Evolutionary conservation across 2,329 filamentous ascomycete genomes (phyloP), one percentile per base, ranked within the genome.

Genomic region (Scedosporium minutisporum): DNA sequence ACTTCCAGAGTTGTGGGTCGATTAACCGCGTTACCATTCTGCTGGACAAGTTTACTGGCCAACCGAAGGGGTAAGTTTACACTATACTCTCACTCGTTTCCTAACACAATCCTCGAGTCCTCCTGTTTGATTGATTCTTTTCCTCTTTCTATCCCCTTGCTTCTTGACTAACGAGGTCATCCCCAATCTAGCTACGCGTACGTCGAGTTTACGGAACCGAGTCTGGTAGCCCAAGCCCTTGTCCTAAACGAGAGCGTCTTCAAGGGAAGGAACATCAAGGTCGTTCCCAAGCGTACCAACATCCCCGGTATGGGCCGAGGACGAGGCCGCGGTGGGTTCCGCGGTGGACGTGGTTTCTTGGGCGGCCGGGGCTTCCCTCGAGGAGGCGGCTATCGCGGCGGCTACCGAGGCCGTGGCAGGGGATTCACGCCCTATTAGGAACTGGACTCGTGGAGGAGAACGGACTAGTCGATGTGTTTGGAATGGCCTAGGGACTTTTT

Each of bases 1-100:
- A 99, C 73, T 99, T 99, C 79, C 92, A 96, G 80, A 96, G 88
- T 80, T 96, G 92, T 71, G 95, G 95, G 65, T 91, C 90, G 68
- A 99, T 99, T 81, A 99, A 99, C 77, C 89, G 95, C 65, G 95
- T 99, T 64, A 99, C 95, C 1, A 99, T 99, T 68, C 80, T 99
- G 68, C 80, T 99, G 69, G 95, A 99, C 79, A 99, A 99, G 80
- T 97, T 97, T 73, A 96, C 93, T 10, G 95, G 95, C 66, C 93
- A 97, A 80, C 95, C 95, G n/a, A 99, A 99, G 82, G 95, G 95
- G 93, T 96, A 80, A 76, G 88, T 71, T 38, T 3, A 38, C 33
- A 10, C 33, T 3, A 10, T 42, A 63, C 25, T 6, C 21, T 51
- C 6, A 4, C 41, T 38, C 25, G 23, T 46, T 42, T n/a, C 55